Conservation (phyloP, 306 rosid genomes). For the Ammopiptanthus mongolicus region DNA sequence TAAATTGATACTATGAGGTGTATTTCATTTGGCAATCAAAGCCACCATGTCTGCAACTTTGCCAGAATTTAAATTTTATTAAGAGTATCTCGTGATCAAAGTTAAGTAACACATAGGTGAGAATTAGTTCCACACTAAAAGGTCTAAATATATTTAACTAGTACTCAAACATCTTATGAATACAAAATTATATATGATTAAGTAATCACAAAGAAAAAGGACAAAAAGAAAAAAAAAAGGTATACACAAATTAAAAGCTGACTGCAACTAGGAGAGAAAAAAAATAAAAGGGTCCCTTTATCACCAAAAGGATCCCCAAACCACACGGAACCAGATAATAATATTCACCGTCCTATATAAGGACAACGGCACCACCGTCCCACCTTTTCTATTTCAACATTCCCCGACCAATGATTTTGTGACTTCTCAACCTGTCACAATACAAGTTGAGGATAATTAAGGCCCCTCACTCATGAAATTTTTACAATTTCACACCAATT, state of each 20-base stretch:
- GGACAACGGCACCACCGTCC: slow-evolving; percentile 29
- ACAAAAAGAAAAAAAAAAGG: neutral
- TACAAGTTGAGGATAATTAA: neutral
- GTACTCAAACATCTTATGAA: too few relatives aligned
- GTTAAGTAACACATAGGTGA: too few relatives aligned
- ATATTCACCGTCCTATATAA: slow-evolving; percentile 16
- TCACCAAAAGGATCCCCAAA: slow-evolving; percentile 2
- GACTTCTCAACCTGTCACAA: neutral
- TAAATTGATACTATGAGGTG: too few relatives aligned
- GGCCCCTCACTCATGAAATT: neutral
- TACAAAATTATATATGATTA: neutral
- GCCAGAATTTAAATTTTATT: too few relatives aligned
- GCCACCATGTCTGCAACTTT: too few relatives aligned
- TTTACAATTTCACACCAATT: neutral
- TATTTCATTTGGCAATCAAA: too few relatives aligned
- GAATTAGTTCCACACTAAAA: too few relatives aligned
- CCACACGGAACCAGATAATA: slow-evolving; percentile 18
- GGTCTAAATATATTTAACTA: too few relatives aligned
- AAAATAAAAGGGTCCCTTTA: slow-evolving; percentile 4
- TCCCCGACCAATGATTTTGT: slow-evolving; percentile 8
- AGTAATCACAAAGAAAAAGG: neutral
- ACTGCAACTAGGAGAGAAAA: neutral
- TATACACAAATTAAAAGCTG: neutral
- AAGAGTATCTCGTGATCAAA: too few relatives aligned
- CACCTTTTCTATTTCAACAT: slow-evolving; percentile 27